Evolutionary conservation across 2,329 filamentous ascomycete species (phyloP).

Genomic region (Daldinia sp.): DNA sequence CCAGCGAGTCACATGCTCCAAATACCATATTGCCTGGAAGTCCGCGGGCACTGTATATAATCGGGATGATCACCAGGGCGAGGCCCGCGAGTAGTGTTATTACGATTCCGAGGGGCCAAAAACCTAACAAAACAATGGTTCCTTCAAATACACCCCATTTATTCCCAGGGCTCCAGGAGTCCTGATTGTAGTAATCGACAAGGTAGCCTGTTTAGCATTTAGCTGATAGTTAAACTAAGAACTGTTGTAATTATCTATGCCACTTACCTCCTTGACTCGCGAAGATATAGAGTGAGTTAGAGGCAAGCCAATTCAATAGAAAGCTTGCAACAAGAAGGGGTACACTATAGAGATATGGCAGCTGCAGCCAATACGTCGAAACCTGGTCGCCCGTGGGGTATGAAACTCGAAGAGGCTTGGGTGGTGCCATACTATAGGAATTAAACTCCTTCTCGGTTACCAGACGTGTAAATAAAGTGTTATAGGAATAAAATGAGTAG

Average conservation of each 20-base stretch:
- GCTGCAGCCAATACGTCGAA: slow-evolving; percentile 38
- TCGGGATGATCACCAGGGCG: not conserved
- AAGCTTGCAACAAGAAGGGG: slow-evolving; percentile 26
- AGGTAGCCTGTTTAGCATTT: not conserved
- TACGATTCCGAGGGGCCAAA: not conserved
- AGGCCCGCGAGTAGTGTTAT: not conserved
- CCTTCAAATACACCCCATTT: not conserved
- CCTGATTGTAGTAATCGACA: not conserved
- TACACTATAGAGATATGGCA: slow-evolving; percentile 39
- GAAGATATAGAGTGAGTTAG: not conserved
- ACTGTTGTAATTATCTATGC: not conserved
- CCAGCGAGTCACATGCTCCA: not conserved
- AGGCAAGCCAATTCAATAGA: not conserved
- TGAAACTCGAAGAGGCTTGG: slow-evolving; percentile 25
- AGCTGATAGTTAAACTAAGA: not conserved
- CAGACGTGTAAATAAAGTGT: not conserved
- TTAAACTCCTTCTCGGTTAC: not conserved
- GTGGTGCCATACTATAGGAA: not conserved
- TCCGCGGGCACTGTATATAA: not conserved
- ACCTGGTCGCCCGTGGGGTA: slow-evolving; percentile 33
- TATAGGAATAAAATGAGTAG: not conserved
- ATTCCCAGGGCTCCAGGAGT: not conserved
- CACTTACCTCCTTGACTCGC: not conserved
- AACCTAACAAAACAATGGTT: not conserved
- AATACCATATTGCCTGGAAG: not conserved